Evolutionary conservation across 2,329 filamentous ascomycete genomes (phyloP).

Genomic region (Byssochlamys sp.): DNA sequence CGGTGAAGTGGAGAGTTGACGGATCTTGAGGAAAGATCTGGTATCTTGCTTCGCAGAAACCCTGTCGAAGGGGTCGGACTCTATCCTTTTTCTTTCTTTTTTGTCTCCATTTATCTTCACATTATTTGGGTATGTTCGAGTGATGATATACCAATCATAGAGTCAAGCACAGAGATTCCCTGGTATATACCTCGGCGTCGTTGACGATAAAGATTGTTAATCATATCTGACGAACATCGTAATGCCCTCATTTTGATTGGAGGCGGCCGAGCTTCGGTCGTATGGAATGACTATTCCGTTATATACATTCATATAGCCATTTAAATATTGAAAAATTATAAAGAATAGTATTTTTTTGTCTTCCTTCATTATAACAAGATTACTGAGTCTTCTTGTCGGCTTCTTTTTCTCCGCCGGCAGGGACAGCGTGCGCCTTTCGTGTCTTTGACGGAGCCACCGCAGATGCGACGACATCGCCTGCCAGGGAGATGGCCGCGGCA

Average conservation of each 20-base stretch:
- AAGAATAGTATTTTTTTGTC: slow-evolving; percentile 1
- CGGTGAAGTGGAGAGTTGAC: slow-evolving; percentile 22
- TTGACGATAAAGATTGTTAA: slow-evolving; percentile 43
- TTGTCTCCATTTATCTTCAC: slow-evolving; percentile 1
- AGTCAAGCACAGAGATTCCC: slow-evolving; percentile 90
- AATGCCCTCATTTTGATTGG: neutral
- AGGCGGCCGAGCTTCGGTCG: neutral
- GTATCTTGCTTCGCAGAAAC: slow-evolving; percentile 41
- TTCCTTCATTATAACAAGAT: slow-evolving; percentile 3
- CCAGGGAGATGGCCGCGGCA: slow-evolving; percentile 61
- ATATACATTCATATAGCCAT: neutral
- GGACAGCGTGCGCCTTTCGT: slow-evolving; percentile 15
- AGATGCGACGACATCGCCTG: slow-evolving; percentile 58
- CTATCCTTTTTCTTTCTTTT: slow-evolving; percentile 20
- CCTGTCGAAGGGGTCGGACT: slow-evolving; percentile 62
- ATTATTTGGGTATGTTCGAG: slow-evolving; percentile 42
- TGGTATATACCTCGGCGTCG: slow-evolving; percentile 29
- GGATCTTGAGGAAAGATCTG: slow-evolving; percentile 5
- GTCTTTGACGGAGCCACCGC: slow-evolving; percentile 40
- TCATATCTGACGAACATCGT: slow-evolving; percentile 40
- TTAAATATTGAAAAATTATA: neutral
- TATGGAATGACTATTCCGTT: neutral
- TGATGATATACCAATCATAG: slow-evolving; percentile 93
- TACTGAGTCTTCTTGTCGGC: slow-evolving; percentile 22
- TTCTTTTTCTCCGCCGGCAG: slow-evolving; percentile 9